Conservation (phyloP, 2,329 filamentous ascomycete species). For the Rutstroemia sydowiana region DNA sequence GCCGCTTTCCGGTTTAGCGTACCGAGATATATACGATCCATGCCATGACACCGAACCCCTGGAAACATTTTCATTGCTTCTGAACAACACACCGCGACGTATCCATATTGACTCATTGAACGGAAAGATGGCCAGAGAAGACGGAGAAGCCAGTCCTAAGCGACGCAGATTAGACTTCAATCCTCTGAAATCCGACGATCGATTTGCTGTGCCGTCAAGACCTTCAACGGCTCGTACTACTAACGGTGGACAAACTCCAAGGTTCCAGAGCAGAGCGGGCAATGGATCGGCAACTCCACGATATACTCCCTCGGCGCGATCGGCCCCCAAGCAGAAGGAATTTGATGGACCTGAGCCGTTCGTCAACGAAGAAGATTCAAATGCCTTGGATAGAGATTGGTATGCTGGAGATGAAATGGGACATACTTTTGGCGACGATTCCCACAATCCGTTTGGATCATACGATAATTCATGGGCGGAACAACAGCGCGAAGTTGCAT, state of each 20-base stretch:
- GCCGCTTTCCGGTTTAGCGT: slow-evolving; percentile 6
- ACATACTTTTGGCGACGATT: slow-evolving; percentile 81
- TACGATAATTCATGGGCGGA: slow-evolving; percentile 65
- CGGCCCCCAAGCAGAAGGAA: slow-evolving; percentile 44
- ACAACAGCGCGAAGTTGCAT: slow-evolving; percentile 62
- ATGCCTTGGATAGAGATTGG: slow-evolving; percentile 83
- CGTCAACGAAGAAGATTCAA: slow-evolving; percentile 60
- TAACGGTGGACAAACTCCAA: slow-evolving; percentile 29
- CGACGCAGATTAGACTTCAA: slow-evolving; percentile 59
- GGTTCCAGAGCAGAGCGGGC: slow-evolving; percentile 31
- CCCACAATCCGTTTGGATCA: slow-evolving; percentile 84
- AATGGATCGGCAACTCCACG: slow-evolving; percentile 29
- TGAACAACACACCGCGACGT: slow-evolving; percentile 2
- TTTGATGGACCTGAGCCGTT: slow-evolving; percentile 57
- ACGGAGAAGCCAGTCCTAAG: slow-evolving; percentile 46
- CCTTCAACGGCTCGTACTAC: slow-evolving; percentile 20
- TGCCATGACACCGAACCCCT: neutral
- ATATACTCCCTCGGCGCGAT: slow-evolving; percentile 28
- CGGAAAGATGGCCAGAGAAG: slow-evolving; percentile 34
- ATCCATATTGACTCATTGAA: neutral
- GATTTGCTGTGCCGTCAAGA: slow-evolving; percentile 38
- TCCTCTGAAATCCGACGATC: slow-evolving; percentile 45
- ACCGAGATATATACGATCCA: neutral
- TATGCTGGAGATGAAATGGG: slow-evolving; percentile 81
- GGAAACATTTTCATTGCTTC: neutral